These are phyloP conservation scores for Beta lomatogona DNA, from an alignment of 179 eudicot species.

Conservation along the genomic window DNA sequence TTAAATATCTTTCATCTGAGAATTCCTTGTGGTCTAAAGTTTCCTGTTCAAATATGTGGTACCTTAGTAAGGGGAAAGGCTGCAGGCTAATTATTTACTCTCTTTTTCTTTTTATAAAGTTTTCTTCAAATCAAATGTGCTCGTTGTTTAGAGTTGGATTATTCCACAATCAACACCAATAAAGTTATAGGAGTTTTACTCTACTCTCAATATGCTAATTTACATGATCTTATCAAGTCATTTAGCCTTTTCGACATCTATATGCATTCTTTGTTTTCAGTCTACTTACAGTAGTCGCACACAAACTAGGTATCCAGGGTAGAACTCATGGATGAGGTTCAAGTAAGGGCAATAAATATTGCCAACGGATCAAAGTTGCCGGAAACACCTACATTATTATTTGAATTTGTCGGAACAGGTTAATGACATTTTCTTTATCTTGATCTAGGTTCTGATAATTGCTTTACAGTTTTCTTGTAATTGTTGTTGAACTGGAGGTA, in stretches of 20 bases:
- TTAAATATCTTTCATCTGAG: not conserved
- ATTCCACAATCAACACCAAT: too few relatives aligned
- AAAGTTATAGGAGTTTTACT: not conserved
- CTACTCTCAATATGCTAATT: not conserved
- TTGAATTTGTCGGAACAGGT: slow-evolving; percentile 99
- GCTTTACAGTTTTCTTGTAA: not conserved
- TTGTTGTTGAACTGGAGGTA: not conserved
- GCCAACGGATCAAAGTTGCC: slow-evolving; percentile 87
- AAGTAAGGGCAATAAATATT: slow-evolving; percentile 82
- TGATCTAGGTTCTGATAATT: slow-evolving; percentile 6
- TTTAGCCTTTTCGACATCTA: not conserved
- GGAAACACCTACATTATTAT: slow-evolving; percentile 83
- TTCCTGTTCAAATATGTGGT: not conserved
- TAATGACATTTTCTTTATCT: slow-evolving; percentile 10
- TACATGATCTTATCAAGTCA: not conserved
- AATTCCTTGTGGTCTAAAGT: not conserved
- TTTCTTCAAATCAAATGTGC: not conserved
- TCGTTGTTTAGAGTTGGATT: not conserved
- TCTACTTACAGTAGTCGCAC: slow-evolving; percentile 12
- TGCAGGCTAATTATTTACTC: not conserved
- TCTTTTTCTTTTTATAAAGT: too few relatives aligned
- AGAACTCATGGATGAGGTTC: slow-evolving; percentile 96
- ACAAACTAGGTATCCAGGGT: slow-evolving; percentile 78
- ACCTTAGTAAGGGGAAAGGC: not conserved
- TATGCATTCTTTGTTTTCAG: not conserved